Evolutionary conservation across 352 stramenopile species (phyloP), one percentile per base, ranked within the genome.

Genomic region (Phytophthora pseudosyringae): DNA sequence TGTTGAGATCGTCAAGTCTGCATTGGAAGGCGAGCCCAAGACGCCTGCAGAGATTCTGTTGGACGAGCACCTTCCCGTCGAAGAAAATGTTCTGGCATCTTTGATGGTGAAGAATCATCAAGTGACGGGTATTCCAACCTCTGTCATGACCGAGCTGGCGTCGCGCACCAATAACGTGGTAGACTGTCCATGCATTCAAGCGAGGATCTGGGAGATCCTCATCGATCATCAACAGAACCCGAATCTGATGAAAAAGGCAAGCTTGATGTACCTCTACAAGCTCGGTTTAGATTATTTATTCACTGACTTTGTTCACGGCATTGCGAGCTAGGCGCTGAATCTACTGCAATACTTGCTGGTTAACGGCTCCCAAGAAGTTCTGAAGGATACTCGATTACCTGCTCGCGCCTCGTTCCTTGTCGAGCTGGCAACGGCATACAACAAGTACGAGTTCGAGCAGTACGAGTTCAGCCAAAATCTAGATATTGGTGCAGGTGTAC

Each of bases 401-500:
- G 49, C 71, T 43, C 76, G 73, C 5, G 66, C 71, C 9, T 74
- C 71, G 4, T 89, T 90, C 52, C 59, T 93, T 18, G 44, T 59
- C 1, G 75, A 79, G 18, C 47, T 91, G 8, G 67, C 71, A 2
- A 47, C 69, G 1, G 73, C 88, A 46, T 94, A 94, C 64, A 92
- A 92, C 54, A 86, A 83, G 21, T 72, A 74, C 58, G 81, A 94
- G 65, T 89, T 78, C 45, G 78, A 92, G 44, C 76, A 90, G 61
- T 90, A 93, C 67, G 61, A 83, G 36, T 92, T 87, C 69, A 91
- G 83, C 40, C 71, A 90, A 25, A 75, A 89, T 41, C 54, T 94
- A 16, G 83, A 93, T 56, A 59, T 89, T 36, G 80, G 81, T 15
- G 83, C 81, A 10, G 80, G 77, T 4, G 79, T 90, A 1, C 83